Evolutionary conservation across 2,329 filamentous ascomycete species (phyloP), one percentile per base, ranked within the genome.

Genomic region (Diaporthe ampelina): DNA sequence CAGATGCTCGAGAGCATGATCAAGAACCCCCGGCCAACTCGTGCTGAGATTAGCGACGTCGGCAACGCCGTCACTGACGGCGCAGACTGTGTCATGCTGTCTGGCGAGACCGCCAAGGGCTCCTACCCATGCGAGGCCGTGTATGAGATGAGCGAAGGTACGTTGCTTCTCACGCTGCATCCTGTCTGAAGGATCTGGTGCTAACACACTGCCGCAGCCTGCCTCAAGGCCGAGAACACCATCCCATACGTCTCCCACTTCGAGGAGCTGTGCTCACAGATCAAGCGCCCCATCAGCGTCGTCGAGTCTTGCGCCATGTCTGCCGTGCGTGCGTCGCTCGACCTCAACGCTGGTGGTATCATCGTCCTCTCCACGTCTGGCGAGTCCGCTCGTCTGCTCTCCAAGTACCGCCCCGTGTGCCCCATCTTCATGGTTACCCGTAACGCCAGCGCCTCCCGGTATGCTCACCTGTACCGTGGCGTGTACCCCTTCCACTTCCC

Each of bases 1-100:
- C 97, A 99, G 90, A 99, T 99, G 97, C 91, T 99, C 79, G 97
- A 99, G 91, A 98, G 95, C 78, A 99, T 99, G 97, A 99, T 98
- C 86, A 98, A 98, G 91, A 99, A 99, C 90, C 97, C 97, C 79
- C 94, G 97, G 77, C 97, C 97, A 69, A 99, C 97, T 77, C 95
- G 97, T 86, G 97, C 97, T 78, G 97, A 99, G 89, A 97, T 99
- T 84, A 97, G 94, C 82, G 97, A 99, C 83, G 97, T 99, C 77
- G 97, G 97, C 80, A 99, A 99, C 85, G 97, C 97, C 79, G 95
- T 99, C 78, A 94, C 97, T 70, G 97, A 99, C 83, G 97, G 97
- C 81, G 95, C 96, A 76, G 97, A 99, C 91, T 99, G 97, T 87
- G 97, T 99, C 85, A 99, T 99, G 97, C 91, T 99, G 88, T 98